A percentile compares a stretch with the other conserved stretches of the same genome.
Evolutionary conservation across 2,329 filamentous ascomycete genomes (phyloP).

Genomic region (Neopestalotiopsis rosae): DNA sequence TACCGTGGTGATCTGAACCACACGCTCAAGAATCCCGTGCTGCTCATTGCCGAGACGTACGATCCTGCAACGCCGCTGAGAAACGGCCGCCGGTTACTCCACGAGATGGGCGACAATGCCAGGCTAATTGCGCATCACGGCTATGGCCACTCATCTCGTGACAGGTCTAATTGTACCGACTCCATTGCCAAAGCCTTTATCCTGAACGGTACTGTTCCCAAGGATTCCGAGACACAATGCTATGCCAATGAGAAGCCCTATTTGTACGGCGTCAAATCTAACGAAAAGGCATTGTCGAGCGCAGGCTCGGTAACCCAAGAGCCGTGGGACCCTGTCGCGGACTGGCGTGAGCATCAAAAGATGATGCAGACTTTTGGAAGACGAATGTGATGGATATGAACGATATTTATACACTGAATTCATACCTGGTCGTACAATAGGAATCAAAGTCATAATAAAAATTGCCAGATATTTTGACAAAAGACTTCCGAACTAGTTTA

Average conservation of each 20-base stretch:
- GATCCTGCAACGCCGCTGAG: constrained; percentile 56
- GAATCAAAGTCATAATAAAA: too few species aligned
- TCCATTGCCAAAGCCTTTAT: constrained; percentile 45
- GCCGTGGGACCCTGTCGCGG: constrained; percentile 4
- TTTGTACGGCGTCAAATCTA: constrained; percentile 38
- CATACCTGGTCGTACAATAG: too few species aligned
- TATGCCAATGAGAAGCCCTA: constrained; percentile 55
- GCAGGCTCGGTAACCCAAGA: neutral
- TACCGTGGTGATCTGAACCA: constrained; percentile 52
- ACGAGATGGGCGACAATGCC: constrained; percentile 55
- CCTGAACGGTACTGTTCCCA: constrained; percentile 45
- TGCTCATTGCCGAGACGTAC: constrained; percentile 55
- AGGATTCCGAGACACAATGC: constrained; percentile 48
- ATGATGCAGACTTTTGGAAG: neutral
- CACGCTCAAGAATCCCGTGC: constrained; percentile 47
- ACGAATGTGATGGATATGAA: neutral
- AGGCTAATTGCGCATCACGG: constrained; percentile 54
- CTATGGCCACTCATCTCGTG: constrained; percentile 53
- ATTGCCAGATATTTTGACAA: too few species aligned
- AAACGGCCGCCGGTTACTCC: constrained; percentile 49
- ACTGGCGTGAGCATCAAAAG: constrained; percentile 10
- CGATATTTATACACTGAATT: neutral
- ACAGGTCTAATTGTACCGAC: constrained; percentile 52
- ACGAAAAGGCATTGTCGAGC: neutral
- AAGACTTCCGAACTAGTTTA: too few species aligned